Evolutionary conservation across 306 rosid genomes (phyloP).

Genomic region (Pterocarpus santalinus): DNA sequence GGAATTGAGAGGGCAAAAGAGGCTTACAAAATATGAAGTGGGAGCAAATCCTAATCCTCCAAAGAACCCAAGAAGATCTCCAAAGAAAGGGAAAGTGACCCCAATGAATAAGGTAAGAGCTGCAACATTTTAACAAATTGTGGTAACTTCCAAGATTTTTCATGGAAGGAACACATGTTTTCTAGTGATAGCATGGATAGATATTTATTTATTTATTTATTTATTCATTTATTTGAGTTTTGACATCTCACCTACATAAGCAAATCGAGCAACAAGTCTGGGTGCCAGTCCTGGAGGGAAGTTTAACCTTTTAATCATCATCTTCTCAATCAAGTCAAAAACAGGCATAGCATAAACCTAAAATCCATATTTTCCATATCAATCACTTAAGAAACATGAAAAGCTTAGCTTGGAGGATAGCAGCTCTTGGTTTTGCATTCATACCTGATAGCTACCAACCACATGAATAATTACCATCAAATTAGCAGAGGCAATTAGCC

Average conservation of each 20-base stretch:
- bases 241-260: slow-evolving; percentile 75
- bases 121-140: slow-evolving; percentile 49
- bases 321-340: slow-evolving; percentile 77
- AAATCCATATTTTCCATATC: slow-evolving; percentile 9
- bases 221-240: neutral
- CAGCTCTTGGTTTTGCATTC: neutral
- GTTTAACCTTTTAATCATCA: slow-evolving; percentile 64
- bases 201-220: too few relatives aligned
- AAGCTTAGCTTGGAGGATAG: neutral
- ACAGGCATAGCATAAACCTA: slow-evolving; percentile 96
- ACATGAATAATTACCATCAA: slow-evolving; percentile 92
- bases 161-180: neutral
- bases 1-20: neutral
- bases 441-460: slow-evolving; percentile 94
- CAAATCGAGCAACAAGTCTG: slow-evolving; percentile 76
- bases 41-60: slow-evolving; percentile 97
- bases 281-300: slow-evolving; percentile 76
- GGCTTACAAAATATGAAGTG: slow-evolving; percentile 78
- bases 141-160: neutral
- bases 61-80: slow-evolving; percentile 95
- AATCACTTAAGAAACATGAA: too few relatives aligned
- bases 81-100: slow-evolving; percentile 92
- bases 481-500: slow-evolving; percentile 96
- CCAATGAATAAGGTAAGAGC: slow-evolving; percentile 81
- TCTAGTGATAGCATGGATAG: too few relatives aligned